Evolutionary conservation across 352 stramenopile genomes (phyloP), one percentile per base, ranked within the genome.

Genomic region (Phytophthora podocarpi): DNA sequence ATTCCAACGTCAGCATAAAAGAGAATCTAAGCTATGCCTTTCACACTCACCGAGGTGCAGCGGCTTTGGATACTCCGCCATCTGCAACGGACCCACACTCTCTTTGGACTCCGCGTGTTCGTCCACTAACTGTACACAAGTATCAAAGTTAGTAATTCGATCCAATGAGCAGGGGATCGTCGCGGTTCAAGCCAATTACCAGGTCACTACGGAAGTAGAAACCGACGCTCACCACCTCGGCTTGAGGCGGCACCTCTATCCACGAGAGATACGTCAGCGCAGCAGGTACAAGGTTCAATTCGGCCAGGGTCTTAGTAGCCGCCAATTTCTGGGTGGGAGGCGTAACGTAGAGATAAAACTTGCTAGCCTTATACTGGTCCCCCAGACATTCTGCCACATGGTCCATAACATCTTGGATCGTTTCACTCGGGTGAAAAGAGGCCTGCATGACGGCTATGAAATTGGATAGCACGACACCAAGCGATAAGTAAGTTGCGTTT

Each of bases 391-490:
- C 67, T 13, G 61, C 67, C 16, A 96, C 76, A 54, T 90, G 80
- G 7, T 76, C 52, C 18, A 90, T 75, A 13, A 96, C 82, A 53
- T 90, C 81, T 58, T 76, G 73, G 2, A 95, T 57, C 0, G 73
- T 89, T 76, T 96, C 87, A 41, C 81, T 85, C 11, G 87, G 84
- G 45, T 96, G 87, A 64, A 96, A 96, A 9, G 71, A 67, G n/a
- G 84, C 82, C 66, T 96, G 87, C 27, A 96, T 35, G 15, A 90
- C 66, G 15, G 88, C 87, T 96, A 56, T 55, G 12, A 5, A 55
- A 59, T 24, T 37, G 9, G 24, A 43, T 54, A 53, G 28, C 43
- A 36, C 27, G 48, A 20, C 11, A 23, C n/a, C 21, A 35, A 36
- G 10, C 13, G 13, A 59, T 45, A 15, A 49, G 35, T 40, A 35